A percentile compares a stretch with the other conserved stretches of the same genome.
Conservation (phyloP, 1,139 yeast species). For the Hemisphaericaspora xylanilytica region DNA sequence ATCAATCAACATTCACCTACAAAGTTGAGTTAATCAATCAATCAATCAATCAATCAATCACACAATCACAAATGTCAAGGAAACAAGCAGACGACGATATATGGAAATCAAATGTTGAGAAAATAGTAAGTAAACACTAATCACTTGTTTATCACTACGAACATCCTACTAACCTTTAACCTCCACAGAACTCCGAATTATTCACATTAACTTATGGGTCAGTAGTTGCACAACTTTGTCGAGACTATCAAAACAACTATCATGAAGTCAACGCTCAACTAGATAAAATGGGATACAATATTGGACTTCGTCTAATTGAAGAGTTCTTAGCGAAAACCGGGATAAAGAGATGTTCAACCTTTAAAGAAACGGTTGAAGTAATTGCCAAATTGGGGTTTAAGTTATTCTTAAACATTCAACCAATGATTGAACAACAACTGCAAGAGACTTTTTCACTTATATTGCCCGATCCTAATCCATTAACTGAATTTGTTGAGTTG, state of each 20-base stretch:
- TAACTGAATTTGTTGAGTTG: constrained; percentile 91
- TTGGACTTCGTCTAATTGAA: constrained; percentile 87
- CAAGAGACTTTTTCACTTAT: constrained; percentile 71
- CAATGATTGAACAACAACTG: constrained; percentile 67
- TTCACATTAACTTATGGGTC: constrained; percentile 94
- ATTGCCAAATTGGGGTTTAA: constrained; percentile 86
- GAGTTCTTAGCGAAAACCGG: constrained; percentile 90
- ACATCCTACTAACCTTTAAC: constrained; percentile 13
- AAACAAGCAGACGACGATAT: constrained; percentile 68
- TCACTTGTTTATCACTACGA: neutral
- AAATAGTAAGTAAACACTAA: constrained; percentile 54
- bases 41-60: neutral
- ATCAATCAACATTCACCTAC: neutral
- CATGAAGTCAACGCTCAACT: constrained; percentile 76
- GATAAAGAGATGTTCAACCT: constrained; percentile 72
- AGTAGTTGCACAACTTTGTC: constrained; percentile 87
- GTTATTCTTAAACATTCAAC: constrained; percentile 79
- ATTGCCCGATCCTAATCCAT: constrained; percentile 74
- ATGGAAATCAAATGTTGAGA: constrained; percentile 88
- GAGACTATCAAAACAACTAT: constrained; percentile 77
- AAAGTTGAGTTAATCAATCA: neutral
- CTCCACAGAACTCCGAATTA: constrained; percentile 71
- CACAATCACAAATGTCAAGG: constrained; percentile 12
- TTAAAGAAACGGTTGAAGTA: constrained; percentile 86
- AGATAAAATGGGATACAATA: constrained; percentile 92